Percentiles rank a stretch among this genome's conserved stretches.
Conservation (phyloP, 2,329 filamentous ascomycete species). For the Cladophialophora yegresii region DNA sequence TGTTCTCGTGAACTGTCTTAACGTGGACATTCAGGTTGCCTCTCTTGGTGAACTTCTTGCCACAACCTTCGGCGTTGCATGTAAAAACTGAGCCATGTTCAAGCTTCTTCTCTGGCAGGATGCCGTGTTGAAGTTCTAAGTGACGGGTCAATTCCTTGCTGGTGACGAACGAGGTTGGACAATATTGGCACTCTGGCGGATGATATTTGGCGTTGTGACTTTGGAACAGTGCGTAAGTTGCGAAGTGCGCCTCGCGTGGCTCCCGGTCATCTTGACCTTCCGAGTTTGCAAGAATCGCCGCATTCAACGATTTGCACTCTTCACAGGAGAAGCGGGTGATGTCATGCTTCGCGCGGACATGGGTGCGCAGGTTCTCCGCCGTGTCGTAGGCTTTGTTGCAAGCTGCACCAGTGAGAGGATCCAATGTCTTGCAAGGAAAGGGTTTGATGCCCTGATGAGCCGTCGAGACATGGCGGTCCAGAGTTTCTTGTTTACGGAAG, state of each 20-base stretch:
- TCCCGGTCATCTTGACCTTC: slow-evolving; percentile 25
- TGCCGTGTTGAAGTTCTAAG: slow-evolving; percentile 73
- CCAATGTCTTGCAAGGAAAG: slow-evolving; percentile 67
- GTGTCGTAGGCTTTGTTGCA: slow-evolving; percentile 75
- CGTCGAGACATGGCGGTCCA: slow-evolving; percentile 77
- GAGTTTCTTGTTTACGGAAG: slow-evolving; percentile 84
- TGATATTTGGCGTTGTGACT: slow-evolving; percentile 73
- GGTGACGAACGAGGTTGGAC: slow-evolving; percentile 67
- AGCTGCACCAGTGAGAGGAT: slow-evolving; percentile 53
- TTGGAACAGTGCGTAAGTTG: slow-evolving; percentile 70
- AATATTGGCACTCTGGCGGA: slow-evolving; percentile 71
- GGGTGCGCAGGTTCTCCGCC: slow-evolving; percentile 68
- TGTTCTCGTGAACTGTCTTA: slow-evolving; percentile 72
- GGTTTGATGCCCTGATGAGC: slow-evolving; percentile 73
- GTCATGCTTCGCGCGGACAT: slow-evolving; percentile 70
- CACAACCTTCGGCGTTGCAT: slow-evolving; percentile 70
- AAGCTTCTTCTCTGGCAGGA: slow-evolving; percentile 46
- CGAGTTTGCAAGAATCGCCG: slow-evolving; percentile 44
- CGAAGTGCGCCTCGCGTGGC: slow-evolving; percentile 60
- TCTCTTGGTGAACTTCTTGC: slow-evolving; percentile 75
- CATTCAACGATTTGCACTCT: slow-evolving; percentile 60
- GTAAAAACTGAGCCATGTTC: slow-evolving; percentile 48
- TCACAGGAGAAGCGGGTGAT: slow-evolving; percentile 73
- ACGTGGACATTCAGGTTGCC: slow-evolving; percentile 83
- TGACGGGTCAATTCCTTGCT: slow-evolving; percentile 72